Evolutionary conservation across 495 filamentous ascomycete genomes (phyloP).

Genomic region (Daldinia grandis): DNA sequence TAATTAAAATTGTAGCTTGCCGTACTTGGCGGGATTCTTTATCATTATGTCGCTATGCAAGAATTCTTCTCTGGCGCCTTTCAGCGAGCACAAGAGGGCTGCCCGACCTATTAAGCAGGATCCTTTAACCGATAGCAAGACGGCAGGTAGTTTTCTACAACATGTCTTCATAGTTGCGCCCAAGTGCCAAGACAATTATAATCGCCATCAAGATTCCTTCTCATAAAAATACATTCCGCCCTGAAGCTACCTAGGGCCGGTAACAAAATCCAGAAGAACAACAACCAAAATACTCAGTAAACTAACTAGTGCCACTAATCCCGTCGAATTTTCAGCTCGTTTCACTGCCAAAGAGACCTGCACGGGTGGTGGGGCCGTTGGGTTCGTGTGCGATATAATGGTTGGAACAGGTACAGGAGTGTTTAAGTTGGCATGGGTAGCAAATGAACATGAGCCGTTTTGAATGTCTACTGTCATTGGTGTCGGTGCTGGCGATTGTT

Average conservation of each 20-base stretch:
- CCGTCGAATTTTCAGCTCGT: neutral
- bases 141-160: conserved; percentile 10
- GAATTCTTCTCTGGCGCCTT: conserved; percentile 92
- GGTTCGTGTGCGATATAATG: conserved; percentile 13
- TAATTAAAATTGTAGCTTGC: conserved; percentile 55
- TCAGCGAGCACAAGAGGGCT: conserved; percentile 65
- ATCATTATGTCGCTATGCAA: conserved; percentile 96
- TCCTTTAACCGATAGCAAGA: neutral
- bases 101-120: conserved; percentile 52
- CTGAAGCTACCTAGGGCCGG: neutral
- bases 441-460: conserved; percentile 12
- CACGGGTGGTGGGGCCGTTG: conserved; percentile 17
- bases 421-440: conserved; percentile 20
- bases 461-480: neutral
- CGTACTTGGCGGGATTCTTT: conserved; percentile 94
- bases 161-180: neutral
- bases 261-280: conserved; percentile 18
- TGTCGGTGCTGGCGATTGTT: conserved; percentile 11
- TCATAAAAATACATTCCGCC: neutral
- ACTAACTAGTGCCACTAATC: conserved; percentile 10
- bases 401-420: conserved; percentile 16
- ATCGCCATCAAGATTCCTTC: conserved; percentile 7
- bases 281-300: conserved; percentile 15
- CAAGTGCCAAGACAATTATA: neutral
- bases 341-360: conserved; percentile 33